Percentiles rank a stretch among this genome's conserved stretches.
Conservation (phyloP, 371 early-diverging fungal species). For the Blyttiomyces sp. region DNA sequence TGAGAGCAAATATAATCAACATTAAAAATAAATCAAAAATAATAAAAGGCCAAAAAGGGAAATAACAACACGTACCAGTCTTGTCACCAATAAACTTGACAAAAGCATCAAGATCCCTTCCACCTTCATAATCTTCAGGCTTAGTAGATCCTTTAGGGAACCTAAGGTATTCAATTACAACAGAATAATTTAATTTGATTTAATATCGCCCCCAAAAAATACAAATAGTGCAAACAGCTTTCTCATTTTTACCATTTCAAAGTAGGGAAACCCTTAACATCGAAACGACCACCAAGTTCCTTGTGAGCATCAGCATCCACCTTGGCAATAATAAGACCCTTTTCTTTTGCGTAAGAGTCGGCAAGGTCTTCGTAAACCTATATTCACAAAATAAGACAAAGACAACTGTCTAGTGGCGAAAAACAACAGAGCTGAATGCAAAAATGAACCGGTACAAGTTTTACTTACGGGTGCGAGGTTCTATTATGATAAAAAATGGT, state of each 20-base stretch:
- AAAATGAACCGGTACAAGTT: too few relatives aligned
- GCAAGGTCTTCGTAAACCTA: constrained; percentile 76
- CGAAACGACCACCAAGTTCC: constrained; percentile 69
- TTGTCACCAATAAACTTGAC: constrained; percentile 72
- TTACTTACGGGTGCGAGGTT: too few relatives aligned
- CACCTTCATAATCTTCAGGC: constrained; percentile 77
- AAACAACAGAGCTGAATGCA: background rate
- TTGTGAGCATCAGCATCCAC: constrained; percentile 85
- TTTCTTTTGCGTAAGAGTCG: constrained; percentile 63
- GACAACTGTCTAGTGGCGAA: constrained; percentile 4
- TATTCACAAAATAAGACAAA: too few relatives aligned
- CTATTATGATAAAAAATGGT: too few relatives aligned
- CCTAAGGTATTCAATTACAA: constrained; percentile 8
- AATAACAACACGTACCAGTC: constrained; percentile 48
- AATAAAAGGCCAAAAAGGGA: background rate
- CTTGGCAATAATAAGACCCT: constrained; percentile 82
- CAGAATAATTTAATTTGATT: too few relatives aligned
- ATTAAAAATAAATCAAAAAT: too few relatives aligned
- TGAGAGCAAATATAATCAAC: too few relatives aligned
- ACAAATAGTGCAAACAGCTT: background rate
- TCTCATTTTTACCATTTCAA: constrained; percentile 90
- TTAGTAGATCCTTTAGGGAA: constrained; percentile 72
- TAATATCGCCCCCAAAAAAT: background rate
- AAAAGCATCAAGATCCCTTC: constrained; percentile 78
- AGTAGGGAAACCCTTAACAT: constrained; percentile 81